Conservation (phyloP, 1,284 basidiomycete species). For the Lignosus rhinocerotis region DNA sequence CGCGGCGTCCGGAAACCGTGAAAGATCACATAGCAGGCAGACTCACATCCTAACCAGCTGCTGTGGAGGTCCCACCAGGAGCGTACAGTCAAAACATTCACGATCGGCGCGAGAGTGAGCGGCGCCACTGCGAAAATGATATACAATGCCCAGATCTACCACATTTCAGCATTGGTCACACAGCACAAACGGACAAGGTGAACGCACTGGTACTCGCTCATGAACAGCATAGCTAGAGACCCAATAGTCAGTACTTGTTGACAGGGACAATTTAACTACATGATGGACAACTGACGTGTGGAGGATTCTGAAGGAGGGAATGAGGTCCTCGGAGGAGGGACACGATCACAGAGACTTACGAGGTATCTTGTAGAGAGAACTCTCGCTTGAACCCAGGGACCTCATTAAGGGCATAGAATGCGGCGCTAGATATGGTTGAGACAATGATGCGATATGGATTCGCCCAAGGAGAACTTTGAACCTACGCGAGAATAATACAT, state of each 20-base stretch:
- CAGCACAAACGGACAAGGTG: background rate
- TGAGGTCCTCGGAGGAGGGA: background rate
- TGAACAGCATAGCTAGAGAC: conserved; percentile 62
- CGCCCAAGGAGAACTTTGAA: background rate
- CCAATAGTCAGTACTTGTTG: conserved; percentile 36
- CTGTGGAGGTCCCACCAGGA: conserved; percentile 91
- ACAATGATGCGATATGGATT: background rate
- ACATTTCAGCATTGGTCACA: background rate
- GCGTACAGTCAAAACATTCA: conserved; percentile 72
- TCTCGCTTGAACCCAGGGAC: conserved; percentile 82
- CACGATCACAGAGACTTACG: conserved; percentile 44
- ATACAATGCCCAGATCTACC: conserved; percentile 47
- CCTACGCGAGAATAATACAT: conserved; percentile 63
- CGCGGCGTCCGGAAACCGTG: conserved; percentile 3
- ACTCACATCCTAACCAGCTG: conserved; percentile 73
- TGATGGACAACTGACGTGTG: conserved; percentile 49
- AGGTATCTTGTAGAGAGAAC: conserved; percentile 82
- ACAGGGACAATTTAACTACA: background rate
- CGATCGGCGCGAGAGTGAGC: conserved; percentile 61
- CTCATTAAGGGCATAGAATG: conserved; percentile 70
- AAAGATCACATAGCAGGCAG: background rate
- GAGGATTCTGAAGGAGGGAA: conserved; percentile 39
- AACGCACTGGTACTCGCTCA: conserved; percentile 80
- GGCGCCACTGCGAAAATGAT: conserved; percentile 73
- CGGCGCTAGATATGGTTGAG: conserved; percentile 42